A percentile compares a stretch with the other conserved stretches of the same genome.
Evolutionary conservation across 139 green algal species (phyloP).

Genomic region (Coelastrella sp.): DNA sequence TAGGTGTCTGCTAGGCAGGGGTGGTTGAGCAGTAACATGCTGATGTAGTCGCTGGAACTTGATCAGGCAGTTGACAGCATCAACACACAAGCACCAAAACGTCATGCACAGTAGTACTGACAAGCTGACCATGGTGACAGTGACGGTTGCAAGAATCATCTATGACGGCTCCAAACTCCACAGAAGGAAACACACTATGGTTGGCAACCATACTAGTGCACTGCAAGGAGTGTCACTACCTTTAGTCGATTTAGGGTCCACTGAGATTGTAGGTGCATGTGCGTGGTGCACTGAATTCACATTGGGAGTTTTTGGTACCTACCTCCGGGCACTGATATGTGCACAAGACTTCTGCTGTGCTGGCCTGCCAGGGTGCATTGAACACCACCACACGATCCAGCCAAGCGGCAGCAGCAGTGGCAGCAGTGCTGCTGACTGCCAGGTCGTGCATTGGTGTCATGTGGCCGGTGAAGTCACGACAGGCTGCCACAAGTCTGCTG

Average conservation of each 20-base stretch:
- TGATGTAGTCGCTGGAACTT: no score
- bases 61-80: no score
- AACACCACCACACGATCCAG: slow-evolving; percentile 43
- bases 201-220: no score
- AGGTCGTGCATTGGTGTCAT: slow-evolving; percentile 18
- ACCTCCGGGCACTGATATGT: slow-evolving; percentile 40
- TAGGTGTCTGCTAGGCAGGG: no score
- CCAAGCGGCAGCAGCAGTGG: slow-evolving; percentile 38
- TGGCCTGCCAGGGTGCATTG: slow-evolving; percentile 10
- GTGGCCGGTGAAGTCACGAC: slow-evolving; percentile 24
- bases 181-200: no score
- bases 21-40: no score
- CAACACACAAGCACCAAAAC: no score
- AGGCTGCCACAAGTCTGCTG: slow-evolving; percentile 6
- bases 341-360: not conserved
- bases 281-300: not conserved
- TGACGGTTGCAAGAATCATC: no score
- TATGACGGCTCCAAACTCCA: no score
- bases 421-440: not conserved
- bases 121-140: no score
- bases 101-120: no score
- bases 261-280: not conserved
- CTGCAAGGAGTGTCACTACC: no score
- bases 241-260: not conserved
- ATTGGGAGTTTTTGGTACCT: not conserved